A percentile compares a stretch with the other conserved stretches of the same genome.
Conservation (phyloP, 2,329 filamentous ascomycete species). For the Thelonectria olida region DNA sequence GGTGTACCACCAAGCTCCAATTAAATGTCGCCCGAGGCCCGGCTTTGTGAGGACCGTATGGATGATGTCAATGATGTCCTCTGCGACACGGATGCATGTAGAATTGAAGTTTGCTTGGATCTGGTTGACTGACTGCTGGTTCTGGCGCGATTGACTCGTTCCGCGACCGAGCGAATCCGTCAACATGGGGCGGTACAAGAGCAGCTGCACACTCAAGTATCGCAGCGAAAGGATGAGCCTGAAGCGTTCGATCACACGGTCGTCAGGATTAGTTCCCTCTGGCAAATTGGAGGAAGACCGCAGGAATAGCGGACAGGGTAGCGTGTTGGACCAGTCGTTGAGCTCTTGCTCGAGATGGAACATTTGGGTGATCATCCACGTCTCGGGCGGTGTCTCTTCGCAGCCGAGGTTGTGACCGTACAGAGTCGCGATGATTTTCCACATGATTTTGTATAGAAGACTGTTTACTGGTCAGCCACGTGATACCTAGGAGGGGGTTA, state of each 20-base stretch:
- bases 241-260: conserved; percentile 43
- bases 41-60: conserved; percentile 9
- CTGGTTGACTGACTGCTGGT: not conserved
- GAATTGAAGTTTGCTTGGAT: conserved; percentile 24
- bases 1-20: conserved; percentile 33
- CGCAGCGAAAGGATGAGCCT: conserved; percentile 50
- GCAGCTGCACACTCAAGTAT: conserved; percentile 45
- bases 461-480: conserved; percentile 6
- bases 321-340: conserved; percentile 19
- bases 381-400: conserved; percentile 10
- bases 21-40: conserved; percentile 9
- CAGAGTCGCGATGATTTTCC: conserved; percentile 16
- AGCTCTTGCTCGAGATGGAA: conserved; percentile 29
- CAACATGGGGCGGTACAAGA: conserved; percentile 42
- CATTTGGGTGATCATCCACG: conserved; percentile 11
- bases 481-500: accelerated
- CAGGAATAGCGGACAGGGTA: not conserved
- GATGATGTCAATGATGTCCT: conserved; percentile 22
- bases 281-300: not conserved
- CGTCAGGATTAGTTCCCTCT: not conserved
- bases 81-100: conserved; percentile 9
- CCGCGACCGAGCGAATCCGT: not conserved
- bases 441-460: conserved; percentile 18
- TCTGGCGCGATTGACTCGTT: not conserved
- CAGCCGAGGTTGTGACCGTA: conserved; percentile 29